phyloP scores from a whole-genome alignment of 352 stramenopile genomes.

The Globisporangium camurandrum region DNA sequence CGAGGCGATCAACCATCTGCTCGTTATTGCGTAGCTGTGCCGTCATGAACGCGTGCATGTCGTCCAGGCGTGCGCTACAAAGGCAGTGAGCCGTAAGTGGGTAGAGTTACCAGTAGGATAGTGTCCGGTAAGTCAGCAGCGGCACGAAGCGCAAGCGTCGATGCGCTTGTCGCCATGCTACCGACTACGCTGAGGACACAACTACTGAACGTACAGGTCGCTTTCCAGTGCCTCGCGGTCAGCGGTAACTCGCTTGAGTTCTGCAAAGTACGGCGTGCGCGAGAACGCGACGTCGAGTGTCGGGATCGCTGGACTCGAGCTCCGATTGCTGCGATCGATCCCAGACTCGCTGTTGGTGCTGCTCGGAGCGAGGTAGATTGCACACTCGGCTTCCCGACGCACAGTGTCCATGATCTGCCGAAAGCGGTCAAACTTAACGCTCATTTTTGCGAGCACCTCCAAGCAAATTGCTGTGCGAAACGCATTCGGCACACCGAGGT shows the following conservation, averaged over 20 bases:
- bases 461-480: slow-evolving; percentile 56
- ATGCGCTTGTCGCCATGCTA: too few species aligned
- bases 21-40: slow-evolving; percentile 54
- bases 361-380: slow-evolving; percentile 27
- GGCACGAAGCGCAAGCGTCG: too few species aligned
- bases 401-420: slow-evolving; percentile 27
- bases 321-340: neutral
- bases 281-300: slow-evolving; percentile 17
- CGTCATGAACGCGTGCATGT: slow-evolving; percentile 41
- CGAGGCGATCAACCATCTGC: slow-evolving; percentile 51
- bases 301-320: neutral
- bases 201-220: slow-evolving; percentile 30
- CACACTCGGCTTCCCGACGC: slow-evolving; percentile 24
- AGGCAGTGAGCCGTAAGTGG: too few species aligned
- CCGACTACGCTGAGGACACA: too few species aligned
- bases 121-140: too few species aligned
- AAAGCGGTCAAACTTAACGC: slow-evolving; percentile 40
- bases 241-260: slow-evolving; percentile 33
- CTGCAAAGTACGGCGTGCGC: slow-evolving; percentile 42
- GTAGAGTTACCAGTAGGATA: too few species aligned
- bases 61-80: slow-evolving; percentile 23
- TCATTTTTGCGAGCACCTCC: slow-evolving; percentile 36
- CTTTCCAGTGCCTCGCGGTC: slow-evolving; percentile 31
- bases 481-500: slow-evolving; percentile 42
- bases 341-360: neutral